Percentiles rank a stretch among this genome's conserved stretches.
Conservation (phyloP, 2,329 filamentous ascomycete genomes). For the Colletotrichum cuscutae region DNA sequence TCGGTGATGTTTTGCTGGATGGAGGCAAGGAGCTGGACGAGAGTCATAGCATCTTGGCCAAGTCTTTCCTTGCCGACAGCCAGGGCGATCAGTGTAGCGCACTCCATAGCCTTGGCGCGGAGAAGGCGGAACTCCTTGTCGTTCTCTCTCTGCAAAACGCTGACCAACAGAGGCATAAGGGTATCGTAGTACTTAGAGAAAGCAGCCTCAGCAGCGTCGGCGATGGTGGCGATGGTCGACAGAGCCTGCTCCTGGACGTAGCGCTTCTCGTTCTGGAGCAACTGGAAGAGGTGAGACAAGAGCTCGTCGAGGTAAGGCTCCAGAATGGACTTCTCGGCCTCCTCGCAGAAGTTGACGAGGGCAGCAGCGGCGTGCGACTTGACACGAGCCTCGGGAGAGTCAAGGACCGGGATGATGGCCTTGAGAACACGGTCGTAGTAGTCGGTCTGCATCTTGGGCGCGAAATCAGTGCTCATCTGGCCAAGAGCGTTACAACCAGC, state of each 20-base stretch:
- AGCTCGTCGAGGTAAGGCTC: constrained; percentile 94
- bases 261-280: constrained; percentile 90
- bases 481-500: constrained; percentile 98
- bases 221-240: constrained; percentile 97
- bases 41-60: constrained; percentile 83
- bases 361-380: constrained; percentile 98
- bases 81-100: constrained; percentile 92
- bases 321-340: constrained; percentile 90
- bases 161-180: constrained; percentile 93
- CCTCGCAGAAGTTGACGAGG: constrained; percentile 98
- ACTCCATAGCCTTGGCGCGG: constrained; percentile 98
- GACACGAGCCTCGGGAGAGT: constrained; percentile 90
- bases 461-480: constrained; percentile 99
- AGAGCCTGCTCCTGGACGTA: constrained; percentile 98
- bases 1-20: constrained; percentile 91
- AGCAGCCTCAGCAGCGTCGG: constrained; percentile 95
- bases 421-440: constrained; percentile 89
- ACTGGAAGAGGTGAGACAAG: constrained; percentile 83
- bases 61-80: constrained; percentile 95
- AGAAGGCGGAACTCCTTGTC: constrained; percentile 93
- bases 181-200: constrained; percentile 97
- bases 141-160: constrained; percentile 87
- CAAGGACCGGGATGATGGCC: constrained; percentile 91
- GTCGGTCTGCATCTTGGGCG: constrained; percentile 96
- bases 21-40: constrained; percentile 87